Percentiles rank a stretch among this genome's conserved stretches.
Evolutionary conservation across 129 eudicot genomes (phyloP).

Genomic region (Smallanthus sonchifolius): DNA sequence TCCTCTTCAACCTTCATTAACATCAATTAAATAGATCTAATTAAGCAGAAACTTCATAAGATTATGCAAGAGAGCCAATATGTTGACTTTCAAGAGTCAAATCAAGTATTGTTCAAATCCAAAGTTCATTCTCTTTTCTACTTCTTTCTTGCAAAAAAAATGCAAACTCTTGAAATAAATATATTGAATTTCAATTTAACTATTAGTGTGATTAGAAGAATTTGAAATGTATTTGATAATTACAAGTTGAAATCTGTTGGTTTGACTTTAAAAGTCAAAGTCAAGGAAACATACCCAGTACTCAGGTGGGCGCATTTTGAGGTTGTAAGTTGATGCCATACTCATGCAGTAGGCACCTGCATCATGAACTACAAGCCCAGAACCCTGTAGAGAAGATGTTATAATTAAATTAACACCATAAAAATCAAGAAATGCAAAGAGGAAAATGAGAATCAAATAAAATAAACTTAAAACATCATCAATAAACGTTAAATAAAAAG

Average conservation of each 20-base stretch:
- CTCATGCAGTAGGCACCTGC: constrained; percentile 99
- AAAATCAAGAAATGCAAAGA: background rate
- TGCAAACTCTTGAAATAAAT: background rate
- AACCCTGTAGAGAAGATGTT: constrained; percentile 43
- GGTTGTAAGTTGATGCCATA: constrained; percentile 95
- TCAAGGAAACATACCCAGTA: constrained; percentile 64
- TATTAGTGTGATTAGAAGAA: background rate
- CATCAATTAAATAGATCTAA: background rate
- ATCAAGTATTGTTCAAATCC: background rate
- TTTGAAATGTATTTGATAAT: background rate
- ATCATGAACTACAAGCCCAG: constrained; percentile 94
- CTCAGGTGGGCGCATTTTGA: constrained; percentile 97
- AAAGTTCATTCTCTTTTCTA: background rate
- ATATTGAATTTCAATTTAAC: background rate
- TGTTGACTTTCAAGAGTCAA: constrained; percentile 14
- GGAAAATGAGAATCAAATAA: background rate
- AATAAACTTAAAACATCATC: background rate
- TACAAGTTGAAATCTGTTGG: background rate
- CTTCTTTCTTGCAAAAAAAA: background rate
- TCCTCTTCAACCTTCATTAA: constrained; percentile 71
- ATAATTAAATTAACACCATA: background rate
- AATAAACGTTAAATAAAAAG: background rate
- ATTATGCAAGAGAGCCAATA: background rate
- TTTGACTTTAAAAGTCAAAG: constrained; percentile 10
- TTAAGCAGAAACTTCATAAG: background rate